Percentiles rank a stretch among this genome's conserved stretches.
Evolutionary conservation across 306 rosid genomes (phyloP).

Genomic region (Cucurbita moschata): DNA sequence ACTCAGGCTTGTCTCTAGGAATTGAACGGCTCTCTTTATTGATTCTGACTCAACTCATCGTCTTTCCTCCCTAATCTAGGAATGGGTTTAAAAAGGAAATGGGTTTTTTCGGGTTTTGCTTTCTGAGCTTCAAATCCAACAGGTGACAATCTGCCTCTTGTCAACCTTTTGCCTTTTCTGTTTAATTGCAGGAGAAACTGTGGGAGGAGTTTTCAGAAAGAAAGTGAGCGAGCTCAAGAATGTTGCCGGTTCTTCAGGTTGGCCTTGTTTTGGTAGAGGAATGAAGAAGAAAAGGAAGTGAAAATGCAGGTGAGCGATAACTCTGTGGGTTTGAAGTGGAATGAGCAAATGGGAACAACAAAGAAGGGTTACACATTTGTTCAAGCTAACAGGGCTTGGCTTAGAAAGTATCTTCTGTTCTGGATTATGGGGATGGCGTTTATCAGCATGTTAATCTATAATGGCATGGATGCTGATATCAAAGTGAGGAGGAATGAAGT

Average conservation of each 20-base stretch:
- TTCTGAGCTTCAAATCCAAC: constrained; percentile 42
- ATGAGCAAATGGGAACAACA: constrained; percentile 55
- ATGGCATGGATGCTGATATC: constrained; percentile 57
- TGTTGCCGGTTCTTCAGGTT: constrained; percentile 10
- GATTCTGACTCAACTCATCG: constrained; percentile 24
- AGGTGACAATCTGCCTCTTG: constrained; percentile 26
- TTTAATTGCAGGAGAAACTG: neutral
- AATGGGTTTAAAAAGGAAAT: constrained; percentile 12
- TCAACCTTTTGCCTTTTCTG: neutral
- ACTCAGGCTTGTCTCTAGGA: constrained; percentile 60
- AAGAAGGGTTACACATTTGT: constrained; percentile 59
- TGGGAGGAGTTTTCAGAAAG: neutral
- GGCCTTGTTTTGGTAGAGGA: constrained; percentile 27
- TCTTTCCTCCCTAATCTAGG: constrained; percentile 13
- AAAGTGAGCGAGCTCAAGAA: constrained; percentile 20
- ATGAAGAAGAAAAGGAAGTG: constrained; percentile 12
- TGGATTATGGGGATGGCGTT: constrained; percentile 52
- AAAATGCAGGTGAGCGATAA: constrained; percentile 38
- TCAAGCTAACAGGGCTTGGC: constrained; percentile 68
- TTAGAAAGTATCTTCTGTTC: constrained; percentile 39
- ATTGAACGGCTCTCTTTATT: constrained; percentile 24
- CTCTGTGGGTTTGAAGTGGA: constrained; percentile 41
- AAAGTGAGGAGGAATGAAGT: constrained; percentile 71
- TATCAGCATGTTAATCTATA: constrained; percentile 36
- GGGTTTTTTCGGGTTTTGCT: constrained; percentile 18